phyloP scores from a whole-genome alignment of 257 asterid genomes.

The Nicotiana obtusifolia region DNA sequence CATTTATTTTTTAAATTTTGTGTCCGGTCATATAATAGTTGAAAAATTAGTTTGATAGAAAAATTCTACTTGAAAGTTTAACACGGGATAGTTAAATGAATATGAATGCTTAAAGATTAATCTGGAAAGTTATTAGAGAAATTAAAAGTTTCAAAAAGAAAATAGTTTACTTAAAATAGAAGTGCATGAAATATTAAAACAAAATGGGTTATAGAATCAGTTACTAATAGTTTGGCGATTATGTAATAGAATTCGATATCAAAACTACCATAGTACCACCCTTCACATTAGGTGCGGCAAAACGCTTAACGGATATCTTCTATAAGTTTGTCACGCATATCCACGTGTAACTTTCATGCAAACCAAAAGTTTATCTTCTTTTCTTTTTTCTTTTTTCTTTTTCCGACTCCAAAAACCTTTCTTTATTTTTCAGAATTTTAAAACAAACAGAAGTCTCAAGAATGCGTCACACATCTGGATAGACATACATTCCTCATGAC shows the following conservation, averaged over 20 bases:
- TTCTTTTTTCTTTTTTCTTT: too few relatives aligned
- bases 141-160: neutral
- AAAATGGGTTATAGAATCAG: neutral
- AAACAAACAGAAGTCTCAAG: neutral
- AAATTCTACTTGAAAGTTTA: neutral
- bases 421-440: neutral
- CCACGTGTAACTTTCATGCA: neutral
- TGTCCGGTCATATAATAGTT: neutral
- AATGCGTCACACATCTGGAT: neutral
- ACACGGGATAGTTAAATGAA: neutral
- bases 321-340: neutral
- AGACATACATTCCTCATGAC: neutral
- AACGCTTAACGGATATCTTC: neutral
- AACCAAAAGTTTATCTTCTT: neutral
- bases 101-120: neutral
- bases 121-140: neutral
- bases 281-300: neutral
- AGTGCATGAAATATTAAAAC: neutral
- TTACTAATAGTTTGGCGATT: neutral
- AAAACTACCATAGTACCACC: neutral
- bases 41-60: neutral
- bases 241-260: too few relatives aligned
- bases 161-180: neutral
- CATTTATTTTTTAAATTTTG: too few relatives aligned
- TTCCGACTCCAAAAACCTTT: neutral